Conservation (phyloP, 2,329 filamentous ascomycete genomes). For the Berkeleyomyces rouxiae region DNA sequence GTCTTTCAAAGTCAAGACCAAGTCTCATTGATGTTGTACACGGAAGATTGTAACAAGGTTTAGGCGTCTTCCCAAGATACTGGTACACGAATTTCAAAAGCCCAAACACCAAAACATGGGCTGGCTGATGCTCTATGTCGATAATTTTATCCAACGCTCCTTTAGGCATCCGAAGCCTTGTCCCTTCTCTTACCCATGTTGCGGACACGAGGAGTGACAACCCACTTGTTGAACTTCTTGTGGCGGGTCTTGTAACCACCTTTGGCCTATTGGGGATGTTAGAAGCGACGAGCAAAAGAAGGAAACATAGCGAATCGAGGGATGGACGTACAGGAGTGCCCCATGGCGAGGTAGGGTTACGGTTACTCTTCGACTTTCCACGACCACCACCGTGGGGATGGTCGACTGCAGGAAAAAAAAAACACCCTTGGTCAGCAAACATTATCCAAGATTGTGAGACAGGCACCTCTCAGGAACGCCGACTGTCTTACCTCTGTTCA, state of each 20-base stretch:
- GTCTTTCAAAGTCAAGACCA: not conserved
- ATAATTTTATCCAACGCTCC: not conserved
- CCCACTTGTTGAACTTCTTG: constrained; percentile 83
- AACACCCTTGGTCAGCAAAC: not conserved
- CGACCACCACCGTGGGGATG: constrained; percentile 98
- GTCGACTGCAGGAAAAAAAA: constrained; percentile 44
- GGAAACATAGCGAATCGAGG: not conserved
- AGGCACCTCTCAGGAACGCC: not conserved
- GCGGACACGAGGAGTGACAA: constrained; percentile 65
- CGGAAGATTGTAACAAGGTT: not conserved
- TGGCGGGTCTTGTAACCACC: constrained; percentile 81
- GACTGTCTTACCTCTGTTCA: constrained; percentile 65
- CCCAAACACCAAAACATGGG: not conserved
- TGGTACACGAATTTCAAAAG: constrained; percentile 9
- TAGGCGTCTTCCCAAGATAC: constrained; percentile 7
- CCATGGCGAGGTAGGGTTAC: constrained; percentile 90
- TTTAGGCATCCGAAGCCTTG: constrained; percentile 28
- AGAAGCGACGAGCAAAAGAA: constrained; percentile 16
- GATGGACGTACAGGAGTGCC: constrained; percentile 63
- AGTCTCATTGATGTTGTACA: constrained; percentile 11
- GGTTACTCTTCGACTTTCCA: constrained; percentile 98
- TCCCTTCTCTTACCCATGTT: constrained; percentile 80
- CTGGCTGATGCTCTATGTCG: not conserved
- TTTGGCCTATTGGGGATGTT: constrained; percentile 41
- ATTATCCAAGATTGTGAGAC: not conserved